A percentile compares a stretch with the other conserved stretches of the same genome.
phyloP scores from a whole-genome alignment of 2,329 filamentous ascomycete genomes.

The Aspergillus tanneri region DNA sequence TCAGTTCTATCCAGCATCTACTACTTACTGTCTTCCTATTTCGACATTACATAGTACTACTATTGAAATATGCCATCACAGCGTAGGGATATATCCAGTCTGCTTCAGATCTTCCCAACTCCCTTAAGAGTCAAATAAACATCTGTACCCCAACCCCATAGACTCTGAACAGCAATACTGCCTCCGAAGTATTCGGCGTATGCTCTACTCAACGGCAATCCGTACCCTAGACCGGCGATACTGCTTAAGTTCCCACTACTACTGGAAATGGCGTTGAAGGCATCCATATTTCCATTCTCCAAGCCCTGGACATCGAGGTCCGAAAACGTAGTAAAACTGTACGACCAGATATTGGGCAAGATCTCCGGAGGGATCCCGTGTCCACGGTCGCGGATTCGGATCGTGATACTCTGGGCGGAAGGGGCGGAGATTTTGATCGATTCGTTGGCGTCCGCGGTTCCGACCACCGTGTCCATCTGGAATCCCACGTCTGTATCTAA shows the following conservation, averaged over 20 bases:
- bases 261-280: constrained; percentile 71
- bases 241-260: constrained; percentile 72
- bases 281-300: constrained; percentile 60
- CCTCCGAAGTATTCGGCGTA: constrained; percentile 99
- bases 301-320: constrained; percentile 57
- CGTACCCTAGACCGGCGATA: constrained; percentile 91
- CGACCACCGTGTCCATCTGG: constrained; percentile 28
- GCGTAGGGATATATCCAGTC: neutral
- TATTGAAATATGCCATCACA: neutral
- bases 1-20: neutral
- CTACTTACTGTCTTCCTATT: too few relatives aligned
- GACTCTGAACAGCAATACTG: constrained; percentile 88
- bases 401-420: constrained; percentile 78
- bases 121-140: constrained; percentile 64
- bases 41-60: too few relatives aligned
- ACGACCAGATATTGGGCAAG: constrained; percentile 87
- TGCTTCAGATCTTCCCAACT: constrained; percentile 52
- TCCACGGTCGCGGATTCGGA: constrained; percentile 92
- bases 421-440: constrained; percentile 34
- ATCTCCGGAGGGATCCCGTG: constrained; percentile 87
- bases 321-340: constrained; percentile 93
- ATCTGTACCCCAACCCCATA: constrained; percentile 87
- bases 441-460: constrained; percentile 33
- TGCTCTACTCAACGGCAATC: constrained; percentile 81
- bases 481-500: constrained; percentile 34